Evolutionary conservation across 2,329 filamentous ascomycete genomes (phyloP), one percentile per base, ranked within the genome.

Genomic region (Cytospora piceae): DNA sequence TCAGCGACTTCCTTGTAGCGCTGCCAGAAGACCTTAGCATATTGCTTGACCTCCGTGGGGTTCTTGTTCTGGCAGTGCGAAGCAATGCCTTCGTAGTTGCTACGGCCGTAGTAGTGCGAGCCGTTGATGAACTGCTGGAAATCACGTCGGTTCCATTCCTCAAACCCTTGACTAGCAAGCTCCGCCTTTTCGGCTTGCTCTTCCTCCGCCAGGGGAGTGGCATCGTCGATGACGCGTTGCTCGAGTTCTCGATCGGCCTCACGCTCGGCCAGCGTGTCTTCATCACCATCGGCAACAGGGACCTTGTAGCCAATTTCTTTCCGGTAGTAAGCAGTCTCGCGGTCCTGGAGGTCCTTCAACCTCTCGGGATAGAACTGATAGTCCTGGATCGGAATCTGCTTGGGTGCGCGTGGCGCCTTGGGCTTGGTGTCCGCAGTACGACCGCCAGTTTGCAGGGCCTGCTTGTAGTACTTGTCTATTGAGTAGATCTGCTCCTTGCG

Each of bases 61-160:
- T 86, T 89, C 82, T 99, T 99, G 82, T 89, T 94, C 74, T 97
- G 95, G 54, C 98, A 89, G 74, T 99, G 95, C 4, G 89, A 85
- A 0, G 94, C 87, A 72, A 99, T 99, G 51, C 87, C 87, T 32
- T 90, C 90, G 73, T 92, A 97, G 75, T 95, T 93, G 49, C 85
- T 88, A 56, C 95, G 92, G 2, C 95, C 95, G 74, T 94, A 96
- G 75, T 94, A 95, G 67, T 93, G 94, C 39, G 93, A 96, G 24
- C 93, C 94, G 73, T 98, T 97, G 78, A 99, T 85, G 76, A 99
- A 99, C 72, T 98, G 95, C 75, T 98, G 94, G 80, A 98, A 99
- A 77, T 99, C 96, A 72, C 96, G 89, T 72, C 93, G 90, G 79
- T 97, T 98, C 95, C 96, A 99, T 39, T 95, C 89, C 2, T 88